Evolutionary conservation across 495 filamentous ascomycete species (phyloP), one percentile per base, ranked within the genome.

Genomic region (Penicillium samsonianum): DNA sequence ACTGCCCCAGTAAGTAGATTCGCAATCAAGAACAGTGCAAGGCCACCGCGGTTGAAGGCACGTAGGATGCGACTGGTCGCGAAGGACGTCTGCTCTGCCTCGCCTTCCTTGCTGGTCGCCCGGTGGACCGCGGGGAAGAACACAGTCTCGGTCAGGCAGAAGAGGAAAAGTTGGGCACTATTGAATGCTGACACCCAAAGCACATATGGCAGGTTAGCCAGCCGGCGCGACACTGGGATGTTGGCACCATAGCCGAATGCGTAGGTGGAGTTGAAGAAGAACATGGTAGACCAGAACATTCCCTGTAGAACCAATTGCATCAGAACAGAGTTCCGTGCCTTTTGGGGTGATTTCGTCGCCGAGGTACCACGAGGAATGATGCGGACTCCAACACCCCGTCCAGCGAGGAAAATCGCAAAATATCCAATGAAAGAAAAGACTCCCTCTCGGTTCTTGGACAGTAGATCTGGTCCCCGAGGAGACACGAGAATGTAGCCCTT

Each of bases 131-230:
- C 73, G 0, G 90, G 90, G 69, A 96, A 96, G 66, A 89, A 85
- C 0, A 90, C 41, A 16, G 79, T 84, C 68, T 98, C 93, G 14
- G 91, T 80, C 31, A 84, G 63, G 65, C 86, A 90, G 68, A 92
- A 97, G 5, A 87, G 74, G 4, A 89, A 77, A 17, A 99, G 72
- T 67, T 96, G 90, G 7, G 74, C 77, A 52, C 82, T 87, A 69
- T 98, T 99, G 79, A 92, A 98, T 6, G 91, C 86, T 12, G 84
- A 77, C 16, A 95, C 87, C 93, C 93, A 99, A 47, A 96, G 75
- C 31, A 97, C 76, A 65, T 99, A 99, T 0, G 94, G 92, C 51
- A 96, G 83, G 66, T 98, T 98, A 9, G 94, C 94, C 17, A 99
- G 74, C 11, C 94, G 85, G 28, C 94, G 86, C 5, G 94, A 98